Percentiles rank a stretch among this genome's conserved stretches.
These are phyloP conservation scores for Pichia kluyveri DNA, from an alignment of 805 yeast species.

Conservation along the genomic window DNA sequence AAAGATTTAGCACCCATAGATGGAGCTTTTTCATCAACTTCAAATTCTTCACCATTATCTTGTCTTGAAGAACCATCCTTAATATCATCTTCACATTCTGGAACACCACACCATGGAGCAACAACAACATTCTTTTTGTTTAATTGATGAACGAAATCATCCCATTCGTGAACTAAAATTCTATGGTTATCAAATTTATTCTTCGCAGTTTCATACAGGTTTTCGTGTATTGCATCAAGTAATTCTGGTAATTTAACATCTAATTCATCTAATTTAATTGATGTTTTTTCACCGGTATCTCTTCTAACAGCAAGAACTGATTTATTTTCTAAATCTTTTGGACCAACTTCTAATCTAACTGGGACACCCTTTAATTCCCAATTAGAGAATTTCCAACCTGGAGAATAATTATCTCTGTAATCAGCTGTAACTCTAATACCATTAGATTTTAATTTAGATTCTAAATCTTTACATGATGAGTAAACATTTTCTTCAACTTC, in stretches of 20 bases:
- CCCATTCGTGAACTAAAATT: conserved; percentile 74
- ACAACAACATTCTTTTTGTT: conserved; percentile 85
- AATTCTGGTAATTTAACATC: conserved; percentile 62
- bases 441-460: conserved; percentile 44
- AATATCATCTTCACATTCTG: conserved; percentile 93
- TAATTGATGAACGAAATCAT: conserved; percentile 86
- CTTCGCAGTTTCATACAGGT: conserved; percentile 70
- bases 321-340: conserved; percentile 77
- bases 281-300: conserved; percentile 71
- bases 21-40: conserved; percentile 92
- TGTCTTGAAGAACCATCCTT: conserved; percentile 80
- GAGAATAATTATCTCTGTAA: conserved; percentile 88
- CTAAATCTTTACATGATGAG: conserved; percentile 63
- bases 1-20: conserved; percentile 98
- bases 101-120: conserved; percentile 96
- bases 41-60: conserved; percentile 77
- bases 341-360: conserved; percentile 90
- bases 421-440: conserved; percentile 78
- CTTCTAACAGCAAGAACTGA: conserved; percentile 89
- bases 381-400: conserved; percentile 98
- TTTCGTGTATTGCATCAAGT: conserved; percentile 73
- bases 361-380: conserved; percentile 97
- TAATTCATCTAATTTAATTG: conserved; percentile 57
- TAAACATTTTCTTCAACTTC: conserved; percentile 65
- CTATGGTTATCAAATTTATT: conserved; percentile 77